Evolutionary conservation across 2,329 filamentous ascomycete species (phyloP).

Genomic region (Cercospora zeae-maydis): DNA sequence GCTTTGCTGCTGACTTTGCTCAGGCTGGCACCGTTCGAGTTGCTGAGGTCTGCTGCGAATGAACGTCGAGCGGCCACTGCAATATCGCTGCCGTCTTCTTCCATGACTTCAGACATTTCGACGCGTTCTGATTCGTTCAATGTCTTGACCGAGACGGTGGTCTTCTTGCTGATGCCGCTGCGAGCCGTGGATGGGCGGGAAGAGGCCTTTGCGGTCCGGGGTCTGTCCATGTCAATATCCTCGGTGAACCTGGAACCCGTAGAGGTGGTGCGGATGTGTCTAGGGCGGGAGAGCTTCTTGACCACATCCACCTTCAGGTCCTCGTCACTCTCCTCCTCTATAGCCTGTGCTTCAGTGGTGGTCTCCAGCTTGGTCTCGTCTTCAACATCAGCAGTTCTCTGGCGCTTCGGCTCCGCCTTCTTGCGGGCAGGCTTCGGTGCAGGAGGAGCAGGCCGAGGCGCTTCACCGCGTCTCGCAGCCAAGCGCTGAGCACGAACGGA

Average conservation of each 20-base stretch:
- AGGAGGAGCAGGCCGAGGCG: not conserved
- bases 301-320: constrained; percentile 12
- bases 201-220: constrained; percentile 16
- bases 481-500: constrained; percentile 31
- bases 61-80: constrained; percentile 1
- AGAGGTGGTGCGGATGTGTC: constrained; percentile 18
- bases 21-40: constrained; percentile 9
- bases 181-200: constrained; percentile 5
- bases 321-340: constrained; percentile 17
- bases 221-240: constrained; percentile 16
- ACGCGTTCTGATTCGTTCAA: constrained; percentile 15
- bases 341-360: not conserved
- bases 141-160: constrained; percentile 18
- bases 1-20: constrained; percentile 10
- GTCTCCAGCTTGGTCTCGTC: constrained; percentile 3
- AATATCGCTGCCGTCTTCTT: constrained; percentile 10
- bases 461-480: constrained; percentile 8
- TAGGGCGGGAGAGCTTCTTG: constrained; percentile 13
- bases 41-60: constrained; percentile 5
- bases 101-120: constrained; percentile 11
- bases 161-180: constrained; percentile 18
- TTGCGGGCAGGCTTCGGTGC: constrained; percentile 14
- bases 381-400: constrained; percentile 8
- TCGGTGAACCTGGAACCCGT: constrained; percentile 25
- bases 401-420: constrained; percentile 16